phyloP scores from a whole-genome alignment of 2,329 filamentous ascomycete species.

The Botrytis fabae region DNA sequence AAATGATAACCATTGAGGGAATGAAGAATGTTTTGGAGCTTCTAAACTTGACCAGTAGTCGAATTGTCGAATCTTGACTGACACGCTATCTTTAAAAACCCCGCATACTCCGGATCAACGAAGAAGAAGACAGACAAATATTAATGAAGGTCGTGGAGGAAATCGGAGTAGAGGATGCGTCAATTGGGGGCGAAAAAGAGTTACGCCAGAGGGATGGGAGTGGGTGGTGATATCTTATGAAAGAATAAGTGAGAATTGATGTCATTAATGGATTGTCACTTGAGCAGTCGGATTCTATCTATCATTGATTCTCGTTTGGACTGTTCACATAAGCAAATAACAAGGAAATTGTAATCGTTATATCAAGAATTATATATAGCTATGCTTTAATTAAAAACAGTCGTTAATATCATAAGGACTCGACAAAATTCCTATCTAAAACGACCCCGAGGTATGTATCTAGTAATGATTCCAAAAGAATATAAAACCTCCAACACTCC shows the following conservation, averaged over 20 bases:
- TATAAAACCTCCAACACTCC: constrained; percentile 18
- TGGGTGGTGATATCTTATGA: neutral
- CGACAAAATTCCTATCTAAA: constrained; percentile 12
- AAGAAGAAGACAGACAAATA: neutral
- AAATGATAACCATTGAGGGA: neutral
- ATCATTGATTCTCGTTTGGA: neutral
- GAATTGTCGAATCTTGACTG: neutral
- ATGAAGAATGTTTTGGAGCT: neutral
- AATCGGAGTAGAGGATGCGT: neutral
- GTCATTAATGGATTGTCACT: neutral
- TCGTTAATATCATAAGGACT: neutral
- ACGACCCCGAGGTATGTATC: constrained; percentile 17
- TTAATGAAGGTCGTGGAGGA: neutral
- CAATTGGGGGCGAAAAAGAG: neutral
- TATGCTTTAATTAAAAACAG: constrained; percentile 18
- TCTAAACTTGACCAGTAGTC: neutral
- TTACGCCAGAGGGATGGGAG: neutral
- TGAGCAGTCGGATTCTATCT: neutral
- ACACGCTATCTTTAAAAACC: neutral
- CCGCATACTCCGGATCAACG: neutral
- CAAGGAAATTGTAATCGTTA: neutral
- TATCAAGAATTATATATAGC: neutral
- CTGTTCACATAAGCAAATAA: neutral
- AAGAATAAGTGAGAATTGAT: neutral
- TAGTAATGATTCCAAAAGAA: constrained; percentile 19